Evolutionary conservation across 805 yeast species (phyloP), one percentile per base, ranked within the genome.

Genomic region (Saturnispora kantuleensis): DNA sequence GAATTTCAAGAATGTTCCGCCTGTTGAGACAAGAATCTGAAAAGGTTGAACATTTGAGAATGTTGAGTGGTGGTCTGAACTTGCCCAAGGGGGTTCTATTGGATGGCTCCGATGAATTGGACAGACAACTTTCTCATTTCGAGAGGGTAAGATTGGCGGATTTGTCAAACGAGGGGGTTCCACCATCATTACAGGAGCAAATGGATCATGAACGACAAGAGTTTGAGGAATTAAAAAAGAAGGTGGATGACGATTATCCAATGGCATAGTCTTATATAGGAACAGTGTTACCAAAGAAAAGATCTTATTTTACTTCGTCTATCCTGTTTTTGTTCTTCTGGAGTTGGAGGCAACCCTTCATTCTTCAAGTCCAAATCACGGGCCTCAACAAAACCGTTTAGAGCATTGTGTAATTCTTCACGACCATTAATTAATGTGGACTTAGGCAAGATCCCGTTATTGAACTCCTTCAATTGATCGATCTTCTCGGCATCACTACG

Each of bases 1-100:
- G 95, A 52, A 86, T 90, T 44, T 83, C 96, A 16, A 75, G 97
- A 47, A 89, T 93, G 96, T 93, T 84, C 66, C 82, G 81, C 50
- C 83, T 90, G 6, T 69, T 90, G 54, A 74, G 97, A 51, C 87
- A 87, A 59, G 96, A 90, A 59, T 76, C 90, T 39, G 97, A 86
- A 62, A 80, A 79, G 53, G 95, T 93, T 39, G 81, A 83, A 47
- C 88, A 83, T 56, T 70, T 90, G 56, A 84, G 93, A 63, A 71
- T 73, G 31, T 69, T 80, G 50, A 73, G 83, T 47, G 82, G 89
- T 36, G 89, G 93, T 11, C 69, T 68, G 9, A 44, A 39, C 10
- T 68, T 93, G 51, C 97, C 98, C 12, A 80, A 84, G 57, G 97
- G 97, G 21, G 79, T 95, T 4, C 69, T 90, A 42, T 70, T 87